These are phyloP conservation scores for Macadamia tetraphylla DNA, from an alignment of 164 flowering plant species.

Conservation along the genomic window DNA sequence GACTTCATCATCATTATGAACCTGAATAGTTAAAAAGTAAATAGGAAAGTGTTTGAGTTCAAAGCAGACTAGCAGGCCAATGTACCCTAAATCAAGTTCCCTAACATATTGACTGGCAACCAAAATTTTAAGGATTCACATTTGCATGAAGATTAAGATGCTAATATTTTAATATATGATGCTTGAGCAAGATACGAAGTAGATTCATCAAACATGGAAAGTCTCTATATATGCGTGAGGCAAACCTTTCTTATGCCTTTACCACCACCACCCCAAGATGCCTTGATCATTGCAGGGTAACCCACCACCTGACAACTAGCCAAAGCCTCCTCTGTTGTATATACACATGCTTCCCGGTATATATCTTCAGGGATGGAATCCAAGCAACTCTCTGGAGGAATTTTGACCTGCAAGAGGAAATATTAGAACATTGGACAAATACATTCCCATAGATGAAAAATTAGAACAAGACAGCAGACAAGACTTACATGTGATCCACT, in stretches of 20 bases:
- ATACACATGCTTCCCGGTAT: constrained; percentile 88
- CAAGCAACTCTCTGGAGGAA: constrained; percentile 69
- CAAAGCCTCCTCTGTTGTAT: constrained; percentile 92
- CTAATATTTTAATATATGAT: background rate
- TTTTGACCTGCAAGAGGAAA: constrained; percentile 63
- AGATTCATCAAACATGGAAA: background rate
- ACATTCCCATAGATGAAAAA: constrained; percentile 1
- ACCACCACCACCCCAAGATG: constrained; percentile 99
- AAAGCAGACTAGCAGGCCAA: background rate
- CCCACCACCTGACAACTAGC: constrained; percentile 98
- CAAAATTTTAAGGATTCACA: background rate
- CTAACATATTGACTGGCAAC: background rate
- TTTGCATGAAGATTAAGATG: constrained; percentile 1
- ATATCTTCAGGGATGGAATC: constrained; percentile 76
- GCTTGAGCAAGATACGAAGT: background rate
- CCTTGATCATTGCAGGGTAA: constrained; percentile 99
- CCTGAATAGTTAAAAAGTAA: constrained; percentile 38
- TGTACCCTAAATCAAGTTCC: constrained; percentile 2
- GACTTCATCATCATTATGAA: constrained; percentile 98
- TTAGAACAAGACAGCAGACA: background rate
- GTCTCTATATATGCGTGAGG: background rate
- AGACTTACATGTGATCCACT: constrained; percentile 94
- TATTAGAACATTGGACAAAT: background rate
- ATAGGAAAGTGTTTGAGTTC: background rate
- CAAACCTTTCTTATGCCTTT: constrained; percentile 99